Conservation (phyloP, 257 asterid genomes). For the Buddleja alternifolia region DNA sequence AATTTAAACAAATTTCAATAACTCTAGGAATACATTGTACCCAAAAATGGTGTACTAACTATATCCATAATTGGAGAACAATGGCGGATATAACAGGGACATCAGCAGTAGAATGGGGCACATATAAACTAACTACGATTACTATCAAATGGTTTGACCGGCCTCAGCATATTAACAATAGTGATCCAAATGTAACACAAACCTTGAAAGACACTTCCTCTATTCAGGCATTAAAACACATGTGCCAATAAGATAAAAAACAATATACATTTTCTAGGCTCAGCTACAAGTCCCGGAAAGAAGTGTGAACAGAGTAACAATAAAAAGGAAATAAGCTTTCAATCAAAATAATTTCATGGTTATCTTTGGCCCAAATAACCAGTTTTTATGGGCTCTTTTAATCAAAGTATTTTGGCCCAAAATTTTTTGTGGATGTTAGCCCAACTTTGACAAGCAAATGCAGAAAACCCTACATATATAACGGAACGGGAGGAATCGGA, state of each 20-base stretch:
- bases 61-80: not conserved
- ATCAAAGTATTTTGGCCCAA: conserved; percentile 29
- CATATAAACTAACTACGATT: not conserved
- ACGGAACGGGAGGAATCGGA: no score
- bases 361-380: conserved; percentile 24
- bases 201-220: conserved; percentile 7
- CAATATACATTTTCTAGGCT: conserved; percentile 6
- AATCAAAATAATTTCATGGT: not conserved
- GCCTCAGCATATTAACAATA: not conserved
- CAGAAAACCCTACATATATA: conserved; percentile 35
- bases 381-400: conserved; percentile 22
- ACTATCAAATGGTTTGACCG: not conserved
- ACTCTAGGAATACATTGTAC: not conserved
- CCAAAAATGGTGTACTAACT: conserved; percentile 4
- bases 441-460: conserved; percentile 24
- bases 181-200: not conserved
- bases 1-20: not conserved
- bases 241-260: not conserved
- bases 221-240: conserved; percentile 1
- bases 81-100: no score
- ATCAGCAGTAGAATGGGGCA: not conserved
- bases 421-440: conserved; percentile 1
- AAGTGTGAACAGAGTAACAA: not conserved
- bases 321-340: conserved; percentile 6
- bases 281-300: not conserved